A percentile compares a stretch with the other conserved stretches of the same genome.
phyloP scores from a whole-genome alignment of 2,329 filamentous ascomycete species.

The Lachnellula suecica region DNA sequence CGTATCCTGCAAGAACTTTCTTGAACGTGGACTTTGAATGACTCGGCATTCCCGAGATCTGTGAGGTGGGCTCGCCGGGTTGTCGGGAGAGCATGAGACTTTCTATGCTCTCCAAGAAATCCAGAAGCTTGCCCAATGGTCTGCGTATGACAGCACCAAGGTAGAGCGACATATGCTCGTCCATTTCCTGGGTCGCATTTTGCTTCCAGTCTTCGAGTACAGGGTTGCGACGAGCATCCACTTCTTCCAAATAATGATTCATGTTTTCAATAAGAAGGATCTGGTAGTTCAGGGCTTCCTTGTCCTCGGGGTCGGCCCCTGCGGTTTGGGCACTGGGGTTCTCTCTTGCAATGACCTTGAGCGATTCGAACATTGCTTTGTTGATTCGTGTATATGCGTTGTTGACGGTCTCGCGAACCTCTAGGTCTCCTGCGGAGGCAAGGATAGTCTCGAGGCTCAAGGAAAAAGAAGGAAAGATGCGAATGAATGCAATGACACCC shows the following conservation, averaged over 20 bases:
- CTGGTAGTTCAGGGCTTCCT: constrained; percentile 95
- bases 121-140: constrained; percentile 85
- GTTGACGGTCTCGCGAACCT: constrained; percentile 77
- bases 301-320: constrained; percentile 74
- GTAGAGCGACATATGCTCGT: constrained; percentile 85
- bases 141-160: constrained; percentile 84
- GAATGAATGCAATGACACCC: constrained; percentile 93
- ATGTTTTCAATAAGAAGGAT: constrained; percentile 98
- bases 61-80: constrained; percentile 55
- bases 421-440: constrained; percentile 55
- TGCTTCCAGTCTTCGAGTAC: constrained; percentile 82
- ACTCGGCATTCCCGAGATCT: constrained; percentile 76
- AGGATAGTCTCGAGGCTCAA: constrained; percentile 83
- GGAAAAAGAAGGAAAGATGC: constrained; percentile 87
- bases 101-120: constrained; percentile 89
- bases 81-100: constrained; percentile 60
- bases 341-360: constrained; percentile 87
- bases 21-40: constrained; percentile 82
- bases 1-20: constrained; percentile 79
- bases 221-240: constrained; percentile 71
- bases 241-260: constrained; percentile 95
- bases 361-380: constrained; percentile 93
- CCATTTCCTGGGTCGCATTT: constrained; percentile 74
- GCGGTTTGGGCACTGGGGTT: constrained; percentile 50
- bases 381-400: constrained; percentile 86